phyloP scores from a whole-genome alignment of 106 monocot species.

The Cymbidium sinense region DNA sequence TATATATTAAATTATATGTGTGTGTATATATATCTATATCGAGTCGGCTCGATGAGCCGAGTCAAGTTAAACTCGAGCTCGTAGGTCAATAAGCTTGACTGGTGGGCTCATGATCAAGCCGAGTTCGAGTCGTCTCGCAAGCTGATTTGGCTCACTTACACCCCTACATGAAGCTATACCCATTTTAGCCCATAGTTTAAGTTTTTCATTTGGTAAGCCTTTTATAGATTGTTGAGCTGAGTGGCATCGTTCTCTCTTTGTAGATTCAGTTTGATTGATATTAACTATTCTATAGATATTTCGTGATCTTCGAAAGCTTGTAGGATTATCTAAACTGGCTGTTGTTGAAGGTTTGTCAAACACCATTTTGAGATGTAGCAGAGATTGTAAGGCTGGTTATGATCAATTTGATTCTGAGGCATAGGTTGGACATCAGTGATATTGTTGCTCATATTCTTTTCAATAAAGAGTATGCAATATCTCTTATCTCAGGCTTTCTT shows the following conservation, averaged over 20 bases:
- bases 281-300: slow-evolving; percentile 45
- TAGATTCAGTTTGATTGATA: neutral
- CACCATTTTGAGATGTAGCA: slow-evolving; percentile 42
- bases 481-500: neutral
- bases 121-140: too few species aligned
- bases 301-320: slow-evolving; percentile 29
- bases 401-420: slow-evolving; percentile 21
- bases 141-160: too few species aligned
- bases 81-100: too few species aligned
- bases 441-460: slow-evolving; percentile 55
- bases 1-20: too few species aligned
- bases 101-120: too few species aligned
- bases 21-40: too few species aligned
- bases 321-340: slow-evolving; percentile 46
- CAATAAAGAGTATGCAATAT: slow-evolving; percentile 51
- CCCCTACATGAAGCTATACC: too few species aligned
- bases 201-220: neutral
- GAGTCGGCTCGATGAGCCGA: too few species aligned
- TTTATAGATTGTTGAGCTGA: neutral
- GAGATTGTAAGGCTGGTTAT: slow-evolving; percentile 18
- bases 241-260: neutral
- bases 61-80: too few species aligned
- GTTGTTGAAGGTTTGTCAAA: slow-evolving; percentile 44
- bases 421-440: slow-evolving; percentile 39
- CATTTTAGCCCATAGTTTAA: neutral